Conservation (phyloP, 2,329 filamentous ascomycete genomes). For the Ophioceras dolichostomum region DNA sequence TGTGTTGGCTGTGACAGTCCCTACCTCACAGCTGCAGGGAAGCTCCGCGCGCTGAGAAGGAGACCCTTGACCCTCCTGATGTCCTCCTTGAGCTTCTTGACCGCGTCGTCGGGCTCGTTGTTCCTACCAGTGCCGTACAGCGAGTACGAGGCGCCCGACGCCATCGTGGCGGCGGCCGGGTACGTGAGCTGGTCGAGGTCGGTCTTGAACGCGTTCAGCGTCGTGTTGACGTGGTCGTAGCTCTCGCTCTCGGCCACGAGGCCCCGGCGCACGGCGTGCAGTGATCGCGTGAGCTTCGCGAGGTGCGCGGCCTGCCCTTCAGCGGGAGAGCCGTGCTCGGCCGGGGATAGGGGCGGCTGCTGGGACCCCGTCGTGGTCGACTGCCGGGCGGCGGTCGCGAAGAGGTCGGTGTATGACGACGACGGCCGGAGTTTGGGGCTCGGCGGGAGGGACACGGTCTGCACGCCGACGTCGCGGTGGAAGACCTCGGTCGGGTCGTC, state of each 20-base stretch:
- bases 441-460: conserved; percentile 46
- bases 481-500: conserved; percentile 67
- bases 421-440: conserved; percentile 18
- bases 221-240: conserved; percentile 36
- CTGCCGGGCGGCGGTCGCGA: too few relatives aligned
- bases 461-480: conserved; percentile 68
- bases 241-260: conserved; percentile 31
- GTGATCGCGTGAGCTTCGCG: conserved; percentile 24
- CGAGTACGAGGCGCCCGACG: conserved; percentile 24
- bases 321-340: conserved; percentile 9
- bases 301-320: conserved; percentile 28
- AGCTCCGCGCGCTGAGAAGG: conserved; percentile 61
- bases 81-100: conserved; percentile 59
- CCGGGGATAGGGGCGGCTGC: conserved; percentile 4
- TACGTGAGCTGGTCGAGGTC: conserved; percentile 53
- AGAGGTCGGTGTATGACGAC: too few relatives aligned
- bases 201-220: conserved; percentile 46
- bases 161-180: conserved; percentile 18
- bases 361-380: neutral
- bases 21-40: conserved; percentile 36
- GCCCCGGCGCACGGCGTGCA: conserved; percentile 30
- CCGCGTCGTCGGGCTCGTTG: conserved; percentile 54
- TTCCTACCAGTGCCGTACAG: conserved; percentile 29
- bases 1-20: too few relatives aligned
- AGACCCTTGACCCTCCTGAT: conserved; percentile 73